Conservation (phyloP, 176 grass and related monocot genomes). For the Triticum aestivum region DNA sequence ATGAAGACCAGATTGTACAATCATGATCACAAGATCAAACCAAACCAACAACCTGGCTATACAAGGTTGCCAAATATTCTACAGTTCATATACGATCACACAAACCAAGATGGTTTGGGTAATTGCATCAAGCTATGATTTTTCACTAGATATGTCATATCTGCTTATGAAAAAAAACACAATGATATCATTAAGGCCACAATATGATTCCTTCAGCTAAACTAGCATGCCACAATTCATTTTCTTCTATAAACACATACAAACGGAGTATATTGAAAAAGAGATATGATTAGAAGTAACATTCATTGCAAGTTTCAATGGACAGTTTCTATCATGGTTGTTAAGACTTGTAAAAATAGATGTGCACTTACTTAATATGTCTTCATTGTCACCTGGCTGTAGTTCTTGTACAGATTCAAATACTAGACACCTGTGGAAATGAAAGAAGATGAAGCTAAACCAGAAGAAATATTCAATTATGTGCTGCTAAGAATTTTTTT, state of each 20-base stretch:
- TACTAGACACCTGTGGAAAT: conserved; percentile 63
- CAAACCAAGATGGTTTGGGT: neutral
- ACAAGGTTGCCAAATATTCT: neutral
- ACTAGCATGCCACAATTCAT: neutral
- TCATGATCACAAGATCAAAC: neutral
- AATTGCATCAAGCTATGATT: neutral
- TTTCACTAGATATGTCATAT: neutral
- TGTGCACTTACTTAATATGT: conserved; percentile 53
- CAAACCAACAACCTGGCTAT: neutral
- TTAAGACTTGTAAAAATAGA: conserved; percentile 28
- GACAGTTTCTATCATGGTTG: neutral
- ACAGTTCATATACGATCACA: neutral
- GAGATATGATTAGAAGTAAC: conserved; percentile 16
- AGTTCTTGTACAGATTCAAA: conserved; percentile 86
- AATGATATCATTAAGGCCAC: neutral
- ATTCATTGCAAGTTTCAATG: neutral
- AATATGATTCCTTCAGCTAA: conserved; percentile 2
- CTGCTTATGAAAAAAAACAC: neutral
- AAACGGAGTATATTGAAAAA: neutral
- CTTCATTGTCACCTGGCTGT: conserved; percentile 37
- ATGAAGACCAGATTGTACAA: neutral
- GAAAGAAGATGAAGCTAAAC: conserved; percentile 26
- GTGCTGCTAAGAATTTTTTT: conserved; percentile 18
- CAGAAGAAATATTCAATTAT: conserved; percentile 27
- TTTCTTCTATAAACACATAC: neutral